Conservation (phyloP, 345 rosid genomes). For the Pugionium cornutum region DNA sequence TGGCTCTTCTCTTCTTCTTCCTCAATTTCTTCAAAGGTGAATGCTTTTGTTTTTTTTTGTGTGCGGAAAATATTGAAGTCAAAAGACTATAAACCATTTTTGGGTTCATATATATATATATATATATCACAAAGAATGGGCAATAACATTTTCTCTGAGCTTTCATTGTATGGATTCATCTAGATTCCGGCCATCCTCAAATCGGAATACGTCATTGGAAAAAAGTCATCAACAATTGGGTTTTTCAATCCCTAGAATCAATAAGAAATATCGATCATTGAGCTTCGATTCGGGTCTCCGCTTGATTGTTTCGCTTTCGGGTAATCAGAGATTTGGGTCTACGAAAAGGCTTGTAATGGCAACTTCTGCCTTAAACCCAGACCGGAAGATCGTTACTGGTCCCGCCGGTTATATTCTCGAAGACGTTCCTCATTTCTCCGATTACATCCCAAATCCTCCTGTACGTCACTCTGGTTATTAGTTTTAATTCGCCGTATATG, state of each 20-base stretch:
- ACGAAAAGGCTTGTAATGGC: slow-evolving; percentile 37
- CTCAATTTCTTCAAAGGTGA: slow-evolving; percentile 29
- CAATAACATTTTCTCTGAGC: slow-evolving; percentile 16
- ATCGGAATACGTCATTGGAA: slow-evolving; percentile 19
- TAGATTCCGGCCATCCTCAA: slow-evolving; percentile 32
- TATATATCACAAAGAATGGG: slow-evolving; percentile 1
- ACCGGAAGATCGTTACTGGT: slow-evolving; percentile 60
- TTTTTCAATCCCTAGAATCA: slow-evolving; percentile 27
- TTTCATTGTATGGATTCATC: slow-evolving; percentile 34
- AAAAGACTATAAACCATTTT: slow-evolving; percentile 18
- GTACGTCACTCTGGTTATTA: slow-evolving; percentile 40
- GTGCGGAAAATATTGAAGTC: slow-evolving; percentile 24
- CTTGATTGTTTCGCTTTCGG: slow-evolving; percentile 34
- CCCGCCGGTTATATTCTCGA: slow-evolving; percentile 78
- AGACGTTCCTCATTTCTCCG: slow-evolving; percentile 91
- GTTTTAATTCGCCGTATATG: neutral
- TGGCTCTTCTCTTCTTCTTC: slow-evolving; percentile 17
- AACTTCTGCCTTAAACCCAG: slow-evolving; percentile 26
- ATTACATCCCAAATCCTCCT: slow-evolving; percentile 68
- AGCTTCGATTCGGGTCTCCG: slow-evolving; percentile 45
- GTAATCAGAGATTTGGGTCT: slow-evolving; percentile 29
- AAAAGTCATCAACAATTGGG: slow-evolving; percentile 31
- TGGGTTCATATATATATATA: slow-evolving; percentile 3
- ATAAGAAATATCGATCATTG: slow-evolving; percentile 37
- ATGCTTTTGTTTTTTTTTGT: neutral